Base-by-base conservation (phyloP, 164 flowering plant genomes). In the Nymphaea colorata region DNA sequence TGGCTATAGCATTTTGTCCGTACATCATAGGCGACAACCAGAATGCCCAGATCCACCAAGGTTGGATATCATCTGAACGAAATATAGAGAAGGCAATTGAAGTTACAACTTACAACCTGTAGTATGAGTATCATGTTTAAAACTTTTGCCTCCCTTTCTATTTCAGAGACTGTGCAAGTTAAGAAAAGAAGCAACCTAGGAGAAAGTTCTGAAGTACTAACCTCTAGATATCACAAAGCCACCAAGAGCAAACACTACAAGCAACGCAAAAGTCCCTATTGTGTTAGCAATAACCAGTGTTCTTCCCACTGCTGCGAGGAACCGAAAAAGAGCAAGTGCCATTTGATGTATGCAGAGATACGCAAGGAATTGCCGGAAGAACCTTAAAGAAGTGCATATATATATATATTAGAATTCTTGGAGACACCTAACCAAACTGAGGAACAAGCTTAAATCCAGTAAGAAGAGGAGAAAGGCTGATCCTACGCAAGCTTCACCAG, bases 151-250 rank as follows among this genome's bases (percentile, higher is more conserved):
- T 55, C 64, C 17, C 25, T 18, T 57, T 41, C 36, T 6, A 53
- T 17, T 47, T 42, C 42, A 53, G 65, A 42, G 55, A n/a, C 41
- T 14, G 62, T n/a, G 25, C 41, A 3, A 41, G 42, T 18, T 67
- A 44, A 65, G 51, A 51, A 25, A 57, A 25, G 2, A 6, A 17
- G 42, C 16, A 8, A 41, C 14, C 14, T n/a, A 25, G n/a, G 11
- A 41, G 15, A 25, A n/a, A 67, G 43, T 51, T 18, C 43, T 44
- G 36, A 36, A 42, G 43, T 41, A 45, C 11, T 15, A 72, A 91
- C 97, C 85, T 88, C 79, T 75, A 66, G 91, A 78, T 5, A 91
- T 65, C 66, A 89, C 65, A 62, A 86, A 84, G 6, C 97, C 96
- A 59, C 93, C 86, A 44, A 89, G 64, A 14, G 77, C 76, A 67